A percentile compares a stretch with the other conserved stretches of the same genome.
These are phyloP conservation scores for Lasiodiplodia sp. DNA, from an alignment of 2,329 filamentous ascomycete species.

Conservation along the genomic window DNA sequence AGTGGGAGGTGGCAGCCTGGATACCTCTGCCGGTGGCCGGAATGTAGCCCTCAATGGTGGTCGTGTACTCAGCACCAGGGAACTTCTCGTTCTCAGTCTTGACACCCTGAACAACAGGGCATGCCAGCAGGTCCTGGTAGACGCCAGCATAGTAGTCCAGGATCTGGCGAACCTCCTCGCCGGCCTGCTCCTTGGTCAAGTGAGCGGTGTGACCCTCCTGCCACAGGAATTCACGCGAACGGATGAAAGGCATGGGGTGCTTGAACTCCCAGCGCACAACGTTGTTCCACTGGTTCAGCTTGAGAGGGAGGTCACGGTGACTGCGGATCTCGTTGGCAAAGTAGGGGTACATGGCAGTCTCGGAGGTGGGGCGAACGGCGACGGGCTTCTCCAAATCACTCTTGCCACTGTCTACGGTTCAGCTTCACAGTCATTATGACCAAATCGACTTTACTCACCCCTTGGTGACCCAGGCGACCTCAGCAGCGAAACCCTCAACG, in stretches of 20 bases:
- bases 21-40: conserved; percentile 95
- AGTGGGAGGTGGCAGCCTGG: conserved; percentile 94
- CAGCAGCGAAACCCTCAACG: conserved; percentile 95
- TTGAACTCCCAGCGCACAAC: conserved; percentile 97
- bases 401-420: conserved; percentile 69
- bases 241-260: conserved; percentile 83
- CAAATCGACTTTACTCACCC: conserved; percentile 23
- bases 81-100: conserved; percentile 99
- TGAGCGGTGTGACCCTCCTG: conserved; percentile 97
- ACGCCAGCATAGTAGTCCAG: conserved; percentile 90
- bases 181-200: conserved; percentile 81
- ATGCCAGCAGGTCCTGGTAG: conserved; percentile 91
- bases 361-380: conserved; percentile 72
- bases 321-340: conserved; percentile 97
- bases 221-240: conserved; percentile 96
- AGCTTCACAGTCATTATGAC: conserved; percentile 20
- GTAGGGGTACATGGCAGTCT: conserved; percentile 93
- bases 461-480: conserved; percentile 82
- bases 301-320: conserved; percentile 91
- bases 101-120: conserved; percentile 89
- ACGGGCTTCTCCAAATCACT: conserved; percentile 87
- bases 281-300: conserved; percentile 98
- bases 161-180: conserved; percentile 88
- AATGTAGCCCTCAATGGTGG: conserved; percentile 96
- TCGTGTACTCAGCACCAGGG: conserved; percentile 94